These are phyloP conservation scores for Ilex aquifolium DNA, from an alignment of 257 asterid species.

Conservation along the genomic window DNA sequence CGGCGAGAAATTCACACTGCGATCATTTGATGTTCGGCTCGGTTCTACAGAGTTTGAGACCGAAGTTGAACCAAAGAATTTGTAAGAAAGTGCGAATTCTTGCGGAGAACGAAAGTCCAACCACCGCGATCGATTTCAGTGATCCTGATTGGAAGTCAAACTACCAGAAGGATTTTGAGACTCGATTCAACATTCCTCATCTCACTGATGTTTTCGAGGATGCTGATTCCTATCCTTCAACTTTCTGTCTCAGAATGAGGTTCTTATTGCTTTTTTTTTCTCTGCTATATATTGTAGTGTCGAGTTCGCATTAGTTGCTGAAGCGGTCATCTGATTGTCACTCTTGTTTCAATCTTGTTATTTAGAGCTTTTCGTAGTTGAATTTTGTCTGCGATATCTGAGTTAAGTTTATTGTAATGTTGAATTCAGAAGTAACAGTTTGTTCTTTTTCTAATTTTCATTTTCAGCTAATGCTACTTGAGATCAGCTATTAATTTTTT, in stretches of 20 bases:
- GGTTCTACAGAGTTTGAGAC: not conserved
- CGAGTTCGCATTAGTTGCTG: not conserved
- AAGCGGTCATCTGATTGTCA: not conserved
- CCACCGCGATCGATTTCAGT: slow-evolving; percentile 38
- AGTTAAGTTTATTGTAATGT: not conserved
- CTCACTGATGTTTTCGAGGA: slow-evolving; percentile 48
- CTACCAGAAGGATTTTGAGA: slow-evolving; percentile 59
- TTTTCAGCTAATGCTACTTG: too few relatives aligned
- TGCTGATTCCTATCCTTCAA: slow-evolving; percentile 67
- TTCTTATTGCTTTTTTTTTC: not conserved
- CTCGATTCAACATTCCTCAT: slow-evolving; percentile 70
- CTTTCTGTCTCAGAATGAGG: slow-evolving; percentile 87
- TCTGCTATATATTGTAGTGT: not conserved
- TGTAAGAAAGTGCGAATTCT: slow-evolving; percentile 23
- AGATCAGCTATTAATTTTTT: too few relatives aligned
- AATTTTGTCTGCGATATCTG: not conserved
- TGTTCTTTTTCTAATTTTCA: too few relatives aligned
- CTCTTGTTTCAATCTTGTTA: not conserved
- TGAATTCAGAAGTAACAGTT: too few relatives aligned
- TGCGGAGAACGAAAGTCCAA: slow-evolving; percentile 14
- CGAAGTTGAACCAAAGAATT: slow-evolving; percentile 3
- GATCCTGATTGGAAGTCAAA: slow-evolving; percentile 79
- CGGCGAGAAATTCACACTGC: slow-evolving; percentile 12
- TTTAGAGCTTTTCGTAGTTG: too few relatives aligned
- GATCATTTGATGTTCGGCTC: slow-evolving; percentile 20